These are phyloP conservation scores for Mycena citricolor DNA, from an alignment of 1,284 basidiomycete species.

Conservation along the genomic window DNA sequence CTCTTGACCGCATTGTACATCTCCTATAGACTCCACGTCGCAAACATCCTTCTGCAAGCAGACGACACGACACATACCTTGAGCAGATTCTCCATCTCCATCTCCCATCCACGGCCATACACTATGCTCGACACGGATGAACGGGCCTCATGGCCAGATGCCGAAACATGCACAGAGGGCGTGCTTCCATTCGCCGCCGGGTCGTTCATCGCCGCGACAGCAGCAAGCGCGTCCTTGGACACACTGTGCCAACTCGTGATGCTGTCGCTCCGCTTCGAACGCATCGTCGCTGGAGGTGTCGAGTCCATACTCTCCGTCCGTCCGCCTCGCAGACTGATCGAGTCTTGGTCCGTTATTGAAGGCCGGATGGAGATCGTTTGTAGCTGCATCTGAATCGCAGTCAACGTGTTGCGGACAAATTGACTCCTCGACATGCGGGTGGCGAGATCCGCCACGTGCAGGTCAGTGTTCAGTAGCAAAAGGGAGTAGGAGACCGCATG, in stretches of 20 bases:
- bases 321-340: constrained; percentile 51
- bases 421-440: constrained; percentile 92
- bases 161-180: constrained; percentile 47
- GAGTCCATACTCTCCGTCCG: constrained; percentile 50
- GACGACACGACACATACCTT: constrained; percentile 52
- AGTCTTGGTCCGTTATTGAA: constrained; percentile 65
- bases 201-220: constrained; percentile 30
- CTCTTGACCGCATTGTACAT: constrained; percentile 91
- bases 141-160: constrained; percentile 39
- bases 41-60: constrained; percentile 12
- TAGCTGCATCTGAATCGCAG: constrained; percentile 77
- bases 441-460: constrained; percentile 90
- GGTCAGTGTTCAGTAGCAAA: constrained; percentile 93
- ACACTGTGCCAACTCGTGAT: constrained; percentile 82
- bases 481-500: constrained; percentile 94
- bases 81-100: constrained; percentile 80
- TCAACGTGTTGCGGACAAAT: constrained; percentile 91
- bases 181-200: constrained; percentile 46
- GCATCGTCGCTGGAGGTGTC: constrained; percentile 35
- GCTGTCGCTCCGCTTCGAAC: constrained; percentile 76
- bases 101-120: constrained; percentile 75
- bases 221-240: constrained; percentile 51
- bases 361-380: constrained; percentile 47
- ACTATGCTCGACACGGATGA: constrained; percentile 37
- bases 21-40: constrained; percentile 61